Conservation (phyloP, 345 rosid species). For the Melaleuca alternifolia region DNA sequence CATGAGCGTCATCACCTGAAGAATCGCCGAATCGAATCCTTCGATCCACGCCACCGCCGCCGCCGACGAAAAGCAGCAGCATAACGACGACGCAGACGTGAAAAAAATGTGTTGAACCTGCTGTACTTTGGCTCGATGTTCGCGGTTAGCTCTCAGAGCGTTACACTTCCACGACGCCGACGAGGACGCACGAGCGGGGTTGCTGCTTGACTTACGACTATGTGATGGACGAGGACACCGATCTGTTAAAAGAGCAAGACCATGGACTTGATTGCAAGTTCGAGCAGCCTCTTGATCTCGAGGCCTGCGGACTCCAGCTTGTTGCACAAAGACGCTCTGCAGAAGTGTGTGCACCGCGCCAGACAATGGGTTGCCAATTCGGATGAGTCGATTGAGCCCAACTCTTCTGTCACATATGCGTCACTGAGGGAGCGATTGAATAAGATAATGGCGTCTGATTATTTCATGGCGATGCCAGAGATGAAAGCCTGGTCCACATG, state of each 20-base stretch:
- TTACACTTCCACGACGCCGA: slow-evolving; percentile 62
- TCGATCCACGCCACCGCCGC: background rate
- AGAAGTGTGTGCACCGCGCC: slow-evolving; percentile 63
- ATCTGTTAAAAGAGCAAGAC: slow-evolving; percentile 73
- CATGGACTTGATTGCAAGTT: slow-evolving; percentile 62
- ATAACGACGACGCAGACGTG: slow-evolving; percentile 1
- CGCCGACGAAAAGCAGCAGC: background rate
- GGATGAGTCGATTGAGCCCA: slow-evolving; percentile 43
- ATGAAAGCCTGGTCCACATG: slow-evolving; percentile 77
- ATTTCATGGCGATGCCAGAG: slow-evolving; percentile 73
- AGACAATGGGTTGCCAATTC: slow-evolving; percentile 67
- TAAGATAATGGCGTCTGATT: slow-evolving; percentile 82
- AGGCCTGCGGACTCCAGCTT: slow-evolving; percentile 70
- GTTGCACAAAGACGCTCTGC: slow-evolving; percentile 75
- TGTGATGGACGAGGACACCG: slow-evolving; percentile 89
- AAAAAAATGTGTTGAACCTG: slow-evolving; percentile 70
- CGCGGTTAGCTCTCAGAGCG: slow-evolving; percentile 74
- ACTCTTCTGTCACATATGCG: slow-evolving; percentile 51
- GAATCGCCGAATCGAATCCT: background rate
- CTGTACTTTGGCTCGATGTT: slow-evolving; percentile 77
- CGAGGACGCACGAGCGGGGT: slow-evolving; percentile 79
- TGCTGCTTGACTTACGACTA: slow-evolving; percentile 86
- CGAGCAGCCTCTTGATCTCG: slow-evolving; percentile 53
- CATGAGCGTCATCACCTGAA: background rate
- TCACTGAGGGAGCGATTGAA: slow-evolving; percentile 62